Conservation (phyloP, 768 basidiomycete species). For the Russula vinacea region DNA sequence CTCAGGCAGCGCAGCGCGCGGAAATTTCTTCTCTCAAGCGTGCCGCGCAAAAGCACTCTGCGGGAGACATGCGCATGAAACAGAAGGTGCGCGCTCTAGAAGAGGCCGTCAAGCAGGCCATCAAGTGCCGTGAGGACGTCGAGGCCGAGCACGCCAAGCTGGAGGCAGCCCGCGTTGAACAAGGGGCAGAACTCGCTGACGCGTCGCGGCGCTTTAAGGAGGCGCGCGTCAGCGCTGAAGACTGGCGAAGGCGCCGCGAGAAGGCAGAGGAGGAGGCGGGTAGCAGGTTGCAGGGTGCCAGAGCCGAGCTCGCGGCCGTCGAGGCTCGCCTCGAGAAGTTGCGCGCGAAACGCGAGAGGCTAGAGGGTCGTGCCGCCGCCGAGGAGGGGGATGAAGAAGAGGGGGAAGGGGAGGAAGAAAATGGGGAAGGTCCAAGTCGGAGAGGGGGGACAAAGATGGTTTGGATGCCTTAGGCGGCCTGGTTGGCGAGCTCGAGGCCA, state of each 20-base stretch:
- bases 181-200: constrained; percentile 22
- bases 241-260: constrained; percentile 20
- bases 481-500: constrained; percentile 66
- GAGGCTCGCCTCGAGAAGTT: constrained; percentile 60
- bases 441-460: constrained; percentile 1
- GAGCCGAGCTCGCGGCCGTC: constrained; percentile 43
- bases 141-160: constrained; percentile 43
- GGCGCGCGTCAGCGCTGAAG: constrained; percentile 19
- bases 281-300: constrained; percentile 39
- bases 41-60: constrained; percentile 73
- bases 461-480: constrained; percentile 33
- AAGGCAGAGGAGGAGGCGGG: constrained; percentile 48
- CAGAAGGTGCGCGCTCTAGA: constrained; percentile 87
- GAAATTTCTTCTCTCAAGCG: constrained; percentile 85
- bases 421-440: not conserved
- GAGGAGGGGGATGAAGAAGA: not conserved
- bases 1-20: constrained; percentile 71
- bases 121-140: constrained; percentile 46
- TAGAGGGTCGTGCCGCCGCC: constrained; percentile 43
- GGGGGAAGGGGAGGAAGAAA: not conserved
- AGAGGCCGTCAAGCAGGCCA: constrained; percentile 78
- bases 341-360: constrained; percentile 58
- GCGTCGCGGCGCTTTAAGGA: constrained; percentile 36
- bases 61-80: constrained; percentile 72
- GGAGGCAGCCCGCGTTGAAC: constrained; percentile 36